A percentile compares a stretch with the other conserved stretches of the same genome.
Evolutionary conservation across 1,284 basidiomycete species (phyloP).

Genomic region (Cronartium ribicola): DNA sequence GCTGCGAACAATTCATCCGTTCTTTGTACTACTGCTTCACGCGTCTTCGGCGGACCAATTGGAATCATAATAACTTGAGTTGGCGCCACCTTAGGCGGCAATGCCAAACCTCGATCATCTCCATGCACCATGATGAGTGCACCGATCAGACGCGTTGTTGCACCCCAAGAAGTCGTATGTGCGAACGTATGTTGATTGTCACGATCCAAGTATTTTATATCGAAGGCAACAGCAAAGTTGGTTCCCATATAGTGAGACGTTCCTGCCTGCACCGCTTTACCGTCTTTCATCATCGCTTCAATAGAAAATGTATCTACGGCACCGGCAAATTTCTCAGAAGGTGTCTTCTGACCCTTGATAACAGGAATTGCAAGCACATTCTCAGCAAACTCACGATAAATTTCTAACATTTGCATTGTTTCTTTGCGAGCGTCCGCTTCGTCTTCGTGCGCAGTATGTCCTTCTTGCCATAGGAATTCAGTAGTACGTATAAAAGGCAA

Average conservation of each 20-base stretch:
- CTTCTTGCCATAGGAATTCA: conserved; percentile 99
- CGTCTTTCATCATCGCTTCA: conserved; percentile 93
- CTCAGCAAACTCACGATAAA: conserved; percentile 94
- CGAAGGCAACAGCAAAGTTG: conserved; percentile 99
- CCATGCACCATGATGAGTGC: conserved; percentile 99
- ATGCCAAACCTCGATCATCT: conserved; percentile 92
- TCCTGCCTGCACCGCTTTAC: conserved; percentile 95
- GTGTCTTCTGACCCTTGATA: conserved; percentile 92
- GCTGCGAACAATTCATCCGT: conserved; percentile 66
- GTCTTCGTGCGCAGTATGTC: conserved; percentile 90
- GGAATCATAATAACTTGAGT: conserved; percentile 89
- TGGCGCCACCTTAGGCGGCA: conserved; percentile 89
- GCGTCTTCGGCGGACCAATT: conserved; percentile 67
- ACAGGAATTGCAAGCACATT: conserved; percentile 96
- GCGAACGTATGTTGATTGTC: conserved; percentile 64
- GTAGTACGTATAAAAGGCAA: conserved; percentile 98
- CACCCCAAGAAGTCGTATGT: conserved; percentile 99
- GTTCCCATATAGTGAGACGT: conserved; percentile 97
- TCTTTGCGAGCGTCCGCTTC: conserved; percentile 84
- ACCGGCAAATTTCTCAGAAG: conserved; percentile 99
- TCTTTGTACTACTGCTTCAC: conserved; percentile 68
- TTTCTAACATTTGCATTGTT: conserved; percentile 87
- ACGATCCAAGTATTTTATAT: conserved; percentile 93
- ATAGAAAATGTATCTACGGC: conserved; percentile 97
- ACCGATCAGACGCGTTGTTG: conserved; percentile 92